Evolutionary conservation across 75 land plant species (phyloP).

Genomic region (Cunninghamia lanceolata): DNA sequence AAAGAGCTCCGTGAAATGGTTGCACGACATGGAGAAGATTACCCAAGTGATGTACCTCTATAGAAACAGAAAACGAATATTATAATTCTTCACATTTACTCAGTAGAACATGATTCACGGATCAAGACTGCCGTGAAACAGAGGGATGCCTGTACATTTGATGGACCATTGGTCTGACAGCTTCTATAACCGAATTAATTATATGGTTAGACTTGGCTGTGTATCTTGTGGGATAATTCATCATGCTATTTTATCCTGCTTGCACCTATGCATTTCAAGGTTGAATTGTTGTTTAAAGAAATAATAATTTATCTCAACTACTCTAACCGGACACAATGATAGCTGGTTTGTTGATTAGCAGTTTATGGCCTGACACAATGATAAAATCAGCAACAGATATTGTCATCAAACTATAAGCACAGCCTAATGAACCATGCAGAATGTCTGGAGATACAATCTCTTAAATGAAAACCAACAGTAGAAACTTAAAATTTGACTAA

Average conservation of each 20-base stretch:
- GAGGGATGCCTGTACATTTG: not conserved
- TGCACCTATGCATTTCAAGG: not conserved
- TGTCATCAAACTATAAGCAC: not conserved
- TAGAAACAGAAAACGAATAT: constrained; percentile 18
- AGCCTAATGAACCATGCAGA: not conserved
- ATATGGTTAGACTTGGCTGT: not conserved
- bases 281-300: not conserved
- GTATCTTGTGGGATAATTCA: not conserved
- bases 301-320: not conserved
- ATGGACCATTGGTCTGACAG: not conserved
- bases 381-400: no score
- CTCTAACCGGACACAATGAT: not conserved
- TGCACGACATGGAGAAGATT: constrained; percentile 48
- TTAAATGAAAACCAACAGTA: not conserved
- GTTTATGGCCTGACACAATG: not conserved
- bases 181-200: not conserved
- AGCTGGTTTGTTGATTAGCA: not conserved
- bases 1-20: constrained; percentile 39
- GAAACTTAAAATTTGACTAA: not conserved
- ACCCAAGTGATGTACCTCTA: constrained; percentile 71
- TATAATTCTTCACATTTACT: not conserved
- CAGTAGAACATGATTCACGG: not conserved
- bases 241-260: not conserved
- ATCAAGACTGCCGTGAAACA: not conserved
- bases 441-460: not conserved